Conservation (phyloP, 2,329 filamentous ascomycete species). For the Parastagonospora nodorum region DNA sequence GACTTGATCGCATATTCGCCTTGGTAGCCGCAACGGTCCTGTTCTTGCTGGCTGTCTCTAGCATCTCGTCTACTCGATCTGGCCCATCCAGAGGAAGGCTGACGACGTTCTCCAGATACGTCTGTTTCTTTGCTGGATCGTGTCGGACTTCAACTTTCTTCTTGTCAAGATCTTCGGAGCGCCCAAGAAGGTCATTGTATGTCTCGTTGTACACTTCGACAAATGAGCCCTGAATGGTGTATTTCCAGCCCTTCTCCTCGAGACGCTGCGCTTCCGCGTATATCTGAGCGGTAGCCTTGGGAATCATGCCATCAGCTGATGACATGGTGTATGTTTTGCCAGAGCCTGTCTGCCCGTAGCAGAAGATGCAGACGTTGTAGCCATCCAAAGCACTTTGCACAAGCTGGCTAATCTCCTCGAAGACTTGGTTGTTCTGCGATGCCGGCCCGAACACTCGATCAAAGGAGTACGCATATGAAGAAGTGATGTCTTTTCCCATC, state of each 20-base stretch:
- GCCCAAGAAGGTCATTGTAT: constrained; percentile 83
- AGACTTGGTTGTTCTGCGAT: constrained; percentile 82
- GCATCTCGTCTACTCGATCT: constrained; percentile 76
- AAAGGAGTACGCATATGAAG: constrained; percentile 85
- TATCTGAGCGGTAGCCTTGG: constrained; percentile 88
- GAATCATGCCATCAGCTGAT: constrained; percentile 94
- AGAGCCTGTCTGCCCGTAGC: constrained; percentile 95
- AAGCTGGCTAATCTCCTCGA: constrained; percentile 94
- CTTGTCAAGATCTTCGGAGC: constrained; percentile 72
- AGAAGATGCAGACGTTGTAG: constrained; percentile 99
- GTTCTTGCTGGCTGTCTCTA: constrained; percentile 81
- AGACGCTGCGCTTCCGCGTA: constrained; percentile 84
- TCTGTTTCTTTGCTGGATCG: constrained; percentile 80
- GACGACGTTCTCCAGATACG: constrained; percentile 78
- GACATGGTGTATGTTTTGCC: constrained; percentile 99
- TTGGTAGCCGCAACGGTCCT: constrained; percentile 95
- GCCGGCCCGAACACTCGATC: constrained; percentile 86
- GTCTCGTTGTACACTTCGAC: constrained; percentile 99
- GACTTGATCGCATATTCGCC: constrained; percentile 91
- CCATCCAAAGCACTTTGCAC: constrained; percentile 96
- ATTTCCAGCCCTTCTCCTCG: constrained; percentile 90
- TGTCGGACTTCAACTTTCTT: constrained; percentile 90
- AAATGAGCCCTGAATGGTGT: constrained; percentile 93
- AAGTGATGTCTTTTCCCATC: constrained; percentile 74
- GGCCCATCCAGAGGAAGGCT: constrained; percentile 79